These are phyloP conservation scores for Zymoseptoria pseudotritici DNA, from an alignment of 2,329 filamentous ascomycete species.

Conservation along the genomic window DNA sequence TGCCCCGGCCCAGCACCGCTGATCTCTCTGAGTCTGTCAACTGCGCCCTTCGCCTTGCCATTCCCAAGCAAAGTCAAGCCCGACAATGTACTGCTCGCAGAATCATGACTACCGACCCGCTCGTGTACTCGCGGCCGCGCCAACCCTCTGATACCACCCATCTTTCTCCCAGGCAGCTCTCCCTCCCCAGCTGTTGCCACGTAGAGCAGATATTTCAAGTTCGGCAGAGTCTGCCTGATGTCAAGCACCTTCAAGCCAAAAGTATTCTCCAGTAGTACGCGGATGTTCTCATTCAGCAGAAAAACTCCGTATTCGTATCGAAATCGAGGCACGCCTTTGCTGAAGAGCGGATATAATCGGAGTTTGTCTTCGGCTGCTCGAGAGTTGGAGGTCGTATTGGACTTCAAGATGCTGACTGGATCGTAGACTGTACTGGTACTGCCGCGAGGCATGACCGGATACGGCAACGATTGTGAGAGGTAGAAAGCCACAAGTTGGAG, in stretches of 20 bases:
- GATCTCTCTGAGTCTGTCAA: slow-evolving; percentile 24
- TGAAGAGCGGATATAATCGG: slow-evolving; percentile 68
- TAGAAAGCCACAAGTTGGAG: slow-evolving; percentile 74
- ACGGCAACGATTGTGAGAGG: slow-evolving; percentile 69
- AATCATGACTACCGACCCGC: slow-evolving; percentile 20
- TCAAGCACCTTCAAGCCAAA: slow-evolving; percentile 77
- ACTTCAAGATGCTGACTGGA: slow-evolving; percentile 47
- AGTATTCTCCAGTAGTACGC: slow-evolving; percentile 53
- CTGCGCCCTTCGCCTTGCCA: slow-evolving; percentile 19
- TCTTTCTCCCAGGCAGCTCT: slow-evolving; percentile 50
- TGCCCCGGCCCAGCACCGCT: slow-evolving; percentile 1
- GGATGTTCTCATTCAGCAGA: slow-evolving; percentile 92
- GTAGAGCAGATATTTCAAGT: slow-evolving; percentile 86
- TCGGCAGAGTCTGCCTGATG: slow-evolving; percentile 84
- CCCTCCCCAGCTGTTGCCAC: slow-evolving; percentile 74
- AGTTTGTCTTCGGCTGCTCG: slow-evolving; percentile 18
- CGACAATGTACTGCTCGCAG: slow-evolving; percentile 17
- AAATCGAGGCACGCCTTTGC: slow-evolving; percentile 62
- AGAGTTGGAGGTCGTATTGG: slow-evolving; percentile 14
- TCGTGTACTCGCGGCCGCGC: slow-evolving; percentile 18
- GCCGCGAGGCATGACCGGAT: slow-evolving; percentile 64
- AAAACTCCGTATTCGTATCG: slow-evolving; percentile 96
- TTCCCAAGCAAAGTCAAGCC: slow-evolving; percentile 17
- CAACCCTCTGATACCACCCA: slow-evolving; percentile 46
- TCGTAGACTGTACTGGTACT: slow-evolving; percentile 72